These are phyloP conservation scores for Canavalia ensiformis DNA, from an alignment of 306 rosid genomes.

Conservation along the genomic window DNA sequence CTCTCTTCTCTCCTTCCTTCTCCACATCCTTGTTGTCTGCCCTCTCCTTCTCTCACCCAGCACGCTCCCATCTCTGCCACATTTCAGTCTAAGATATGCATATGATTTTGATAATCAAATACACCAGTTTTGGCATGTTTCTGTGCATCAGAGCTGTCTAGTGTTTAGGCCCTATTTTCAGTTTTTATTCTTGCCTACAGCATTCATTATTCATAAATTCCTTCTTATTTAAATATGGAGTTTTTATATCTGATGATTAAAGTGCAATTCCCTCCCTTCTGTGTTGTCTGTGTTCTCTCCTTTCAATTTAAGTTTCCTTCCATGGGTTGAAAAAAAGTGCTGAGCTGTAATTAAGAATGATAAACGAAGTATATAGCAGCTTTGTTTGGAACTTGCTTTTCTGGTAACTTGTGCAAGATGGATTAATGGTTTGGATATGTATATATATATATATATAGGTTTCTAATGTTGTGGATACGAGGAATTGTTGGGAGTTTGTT, in stretches of 20 bases:
- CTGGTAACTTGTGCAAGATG: constrained; percentile 13
- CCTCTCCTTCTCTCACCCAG: not conserved
- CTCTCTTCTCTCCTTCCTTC: not conserved
- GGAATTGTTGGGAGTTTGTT: constrained; percentile 29
- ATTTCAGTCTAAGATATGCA: not conserved
- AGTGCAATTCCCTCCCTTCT: no score
- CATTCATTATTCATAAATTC: constrained; percentile 10
- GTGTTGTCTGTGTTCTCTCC: constrained; percentile 14
- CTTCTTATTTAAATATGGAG: constrained; percentile 6
- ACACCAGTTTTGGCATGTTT: not conserved
- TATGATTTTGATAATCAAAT: not conserved
- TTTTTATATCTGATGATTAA: constrained; percentile 8
- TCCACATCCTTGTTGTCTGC: constrained; percentile 2
- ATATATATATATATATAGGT: constrained; percentile 19
- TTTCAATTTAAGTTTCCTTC: constrained; percentile 19
- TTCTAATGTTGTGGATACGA: constrained; percentile 32
- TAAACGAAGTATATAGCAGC: not conserved
- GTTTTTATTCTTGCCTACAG: not conserved
- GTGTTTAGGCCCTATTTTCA: not conserved
- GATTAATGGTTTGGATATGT: constrained; percentile 33
- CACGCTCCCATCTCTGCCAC: not conserved
- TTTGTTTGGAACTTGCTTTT: constrained; percentile 13
- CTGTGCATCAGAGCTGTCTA: not conserved
- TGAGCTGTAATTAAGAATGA: constrained; percentile 24
- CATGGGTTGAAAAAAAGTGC: constrained; percentile 7